Base-by-base conservation (phyloP, 2,329 filamentous ascomycete species). In the Aspergillus pseudoviridinutans region DNA sequence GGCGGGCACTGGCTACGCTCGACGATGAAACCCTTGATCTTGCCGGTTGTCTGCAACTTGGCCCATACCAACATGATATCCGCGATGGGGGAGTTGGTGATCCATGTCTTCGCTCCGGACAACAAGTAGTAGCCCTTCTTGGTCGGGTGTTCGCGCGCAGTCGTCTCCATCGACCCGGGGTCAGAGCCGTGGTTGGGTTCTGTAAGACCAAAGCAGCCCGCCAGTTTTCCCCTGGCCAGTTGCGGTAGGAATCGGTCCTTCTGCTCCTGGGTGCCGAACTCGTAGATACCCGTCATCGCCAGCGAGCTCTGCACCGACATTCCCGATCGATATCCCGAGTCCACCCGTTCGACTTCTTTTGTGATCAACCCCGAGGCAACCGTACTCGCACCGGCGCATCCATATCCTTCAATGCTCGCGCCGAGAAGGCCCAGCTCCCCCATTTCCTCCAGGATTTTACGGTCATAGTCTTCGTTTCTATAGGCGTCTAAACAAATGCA, bases 131-230 rank as follows among this genome's bases (percentile, higher is more conserved):
- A 91, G 1, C 91, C 92, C 69, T 90, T 88, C 79, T 92, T 92
- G 7, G 85, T 87, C 5, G 91, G 90, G 71, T 96, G 91, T 51
- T 87, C 87, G 71, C 87, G 91, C n/a, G 92, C 92, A 9, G 84
- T 82, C 5, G 88, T 91, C 80, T 96, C 92, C 91, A 96, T 93
- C 38, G 88, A 90, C 14, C 91, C 92, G 4, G 92, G 92, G 71
- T 96, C 92, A 56, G 90, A 94, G 58, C 92, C 92, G 73, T 96
- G 92, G 74, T 96, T 95, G 55, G 92, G 92, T 75, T 96, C 92
- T 1, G 92, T 96, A 67, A 96, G 76, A 24, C 92, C 92, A 76
- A 96, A 96, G 63, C 90, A 92, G 47, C 92, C 92, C 2, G 96
- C 76, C 5, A 93, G 74, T 70, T 91, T 89, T 6, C 92, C 92